These are phyloP conservation scores for Trichophyton equinum DNA, from an alignment of 2,329 filamentous ascomycete genomes.

Conservation along the genomic window DNA sequence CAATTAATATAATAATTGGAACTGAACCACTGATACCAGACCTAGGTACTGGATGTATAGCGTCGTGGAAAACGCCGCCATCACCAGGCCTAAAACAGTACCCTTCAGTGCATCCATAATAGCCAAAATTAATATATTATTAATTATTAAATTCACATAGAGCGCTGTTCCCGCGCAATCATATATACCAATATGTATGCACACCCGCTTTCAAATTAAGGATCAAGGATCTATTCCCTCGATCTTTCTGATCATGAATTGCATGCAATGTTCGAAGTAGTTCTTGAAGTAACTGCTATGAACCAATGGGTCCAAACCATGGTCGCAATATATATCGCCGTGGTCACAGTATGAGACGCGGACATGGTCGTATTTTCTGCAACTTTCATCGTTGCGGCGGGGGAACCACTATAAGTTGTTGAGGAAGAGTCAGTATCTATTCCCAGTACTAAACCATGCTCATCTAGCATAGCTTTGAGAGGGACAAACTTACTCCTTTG, in stretches of 20 bases:
- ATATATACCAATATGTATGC: neutral
- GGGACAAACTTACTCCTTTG: constrained; percentile 6
- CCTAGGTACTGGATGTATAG: too few relatives aligned
- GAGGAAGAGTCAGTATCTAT: neutral
- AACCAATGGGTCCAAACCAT: constrained; percentile 4
- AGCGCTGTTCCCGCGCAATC: neutral
- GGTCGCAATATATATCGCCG: constrained; percentile 9
- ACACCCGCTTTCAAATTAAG: neutral
- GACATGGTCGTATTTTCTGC: constrained; percentile 3
- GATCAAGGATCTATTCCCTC: too few relatives aligned
- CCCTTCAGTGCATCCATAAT: neutral
- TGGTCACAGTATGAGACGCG: constrained; percentile 9
- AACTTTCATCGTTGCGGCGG: constrained; percentile 5
- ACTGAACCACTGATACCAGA: too few relatives aligned
- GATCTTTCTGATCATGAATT: constrained; percentile 4
- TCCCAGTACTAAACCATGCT: neutral
- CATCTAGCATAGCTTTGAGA: neutral
- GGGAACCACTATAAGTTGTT: constrained; percentile 8
- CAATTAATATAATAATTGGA: too few relatives aligned
- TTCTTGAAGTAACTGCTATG: constrained; percentile 8
- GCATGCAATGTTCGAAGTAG: neutral
- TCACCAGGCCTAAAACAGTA: too few relatives aligned
- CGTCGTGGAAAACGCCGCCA: too few relatives aligned
- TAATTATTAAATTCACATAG: neutral
- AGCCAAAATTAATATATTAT: neutral